These are phyloP conservation scores for Rhodotorula mucilaginosa DNA, from an alignment of 1,284 basidiomycete genomes.

Conservation along the genomic window DNA sequence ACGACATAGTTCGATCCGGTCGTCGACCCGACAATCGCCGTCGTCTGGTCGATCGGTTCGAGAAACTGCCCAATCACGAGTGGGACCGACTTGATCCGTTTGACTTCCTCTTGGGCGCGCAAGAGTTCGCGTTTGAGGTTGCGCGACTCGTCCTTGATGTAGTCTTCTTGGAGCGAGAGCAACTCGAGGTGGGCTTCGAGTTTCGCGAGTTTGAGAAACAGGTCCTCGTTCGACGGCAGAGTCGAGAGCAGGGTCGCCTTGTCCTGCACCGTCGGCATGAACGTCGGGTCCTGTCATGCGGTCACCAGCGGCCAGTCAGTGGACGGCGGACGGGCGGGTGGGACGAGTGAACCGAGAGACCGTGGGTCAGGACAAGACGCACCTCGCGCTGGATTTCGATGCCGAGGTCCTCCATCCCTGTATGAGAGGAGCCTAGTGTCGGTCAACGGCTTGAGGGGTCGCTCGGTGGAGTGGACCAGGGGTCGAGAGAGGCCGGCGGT, in stretches of 20 bases:
- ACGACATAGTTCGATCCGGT: slow-evolving; percentile 99
- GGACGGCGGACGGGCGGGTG: too few species aligned
- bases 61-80: slow-evolving; percentile 99
- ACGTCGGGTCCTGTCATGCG: slow-evolving; percentile 72
- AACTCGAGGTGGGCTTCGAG: slow-evolving; percentile 88
- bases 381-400: slow-evolving; percentile 84
- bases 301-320: not conserved
- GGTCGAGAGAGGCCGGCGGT: too few species aligned
- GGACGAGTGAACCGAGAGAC: not conserved
- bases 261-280: slow-evolving; percentile 80
- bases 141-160: slow-evolving; percentile 98
- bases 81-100: slow-evolving; percentile 97
- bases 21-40: slow-evolving; percentile 95
- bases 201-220: slow-evolving; percentile 90
- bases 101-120: slow-evolving; percentile 98
- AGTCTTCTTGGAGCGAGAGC: slow-evolving; percentile 87
- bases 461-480: too few species aligned
- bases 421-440: not conserved
- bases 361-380: slow-evolving; percentile 42
- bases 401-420: slow-evolving; percentile 55
- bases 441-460: too few species aligned
- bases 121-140: slow-evolving; percentile 97
- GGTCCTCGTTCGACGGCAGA: slow-evolving; percentile 53
- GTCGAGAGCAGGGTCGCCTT: slow-evolving; percentile 81
- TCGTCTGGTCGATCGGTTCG: slow-evolving; percentile 96